Evolutionary conservation across 2,329 filamentous ascomycete species (phyloP), one percentile per base, ranked within the genome.

Genomic region (Aaosphaeria pasadenensis): DNA sequence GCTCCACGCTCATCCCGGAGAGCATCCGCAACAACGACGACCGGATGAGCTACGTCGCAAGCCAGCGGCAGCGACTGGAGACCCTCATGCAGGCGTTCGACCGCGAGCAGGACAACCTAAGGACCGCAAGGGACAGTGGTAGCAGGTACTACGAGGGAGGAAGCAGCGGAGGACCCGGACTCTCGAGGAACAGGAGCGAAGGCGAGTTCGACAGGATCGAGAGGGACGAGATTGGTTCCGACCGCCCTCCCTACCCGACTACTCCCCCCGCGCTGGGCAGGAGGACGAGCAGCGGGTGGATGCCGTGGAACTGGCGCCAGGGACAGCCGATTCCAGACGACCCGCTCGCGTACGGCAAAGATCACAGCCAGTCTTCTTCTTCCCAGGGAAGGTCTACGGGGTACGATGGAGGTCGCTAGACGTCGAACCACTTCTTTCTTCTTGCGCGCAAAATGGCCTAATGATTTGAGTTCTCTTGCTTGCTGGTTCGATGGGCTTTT

Each of bases 151-250:
- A 67, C 52, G 75, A 78, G n/a, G 55, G 57, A 13, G 68, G 76
- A 42, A 77, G 76, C 55, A 24, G 17, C 17, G 38, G 47, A 29
- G 39, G 43, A 31, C 62, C 67, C 52, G 83, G 76, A 3, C 72
- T 95, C 60, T 86, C 83, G 59, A 92, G 92, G 74, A 92, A 88
- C 63, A 84, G 85, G 54, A 95, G 89, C 67, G 91, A 96, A 66
- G 83, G 82, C 17, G 92, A 95, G 59, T 96, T 96, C 63, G 91
- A 95, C 63, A 88, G 89, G 67, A 89, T 95, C 57, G 88, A 94
- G 53, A 84, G 64, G 30, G 69, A 85, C 32, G 87, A 91, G 63
- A 79, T 74, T 74, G 29, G 84, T 82, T 62, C 81, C 82, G 59
- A 32, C 11, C 41, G 76, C 74, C 74, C 65, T 7, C 64, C 65